Base-by-base conservation (phyloP, 352 stramenopile species). In the Pythium grandisporangium region DNA sequence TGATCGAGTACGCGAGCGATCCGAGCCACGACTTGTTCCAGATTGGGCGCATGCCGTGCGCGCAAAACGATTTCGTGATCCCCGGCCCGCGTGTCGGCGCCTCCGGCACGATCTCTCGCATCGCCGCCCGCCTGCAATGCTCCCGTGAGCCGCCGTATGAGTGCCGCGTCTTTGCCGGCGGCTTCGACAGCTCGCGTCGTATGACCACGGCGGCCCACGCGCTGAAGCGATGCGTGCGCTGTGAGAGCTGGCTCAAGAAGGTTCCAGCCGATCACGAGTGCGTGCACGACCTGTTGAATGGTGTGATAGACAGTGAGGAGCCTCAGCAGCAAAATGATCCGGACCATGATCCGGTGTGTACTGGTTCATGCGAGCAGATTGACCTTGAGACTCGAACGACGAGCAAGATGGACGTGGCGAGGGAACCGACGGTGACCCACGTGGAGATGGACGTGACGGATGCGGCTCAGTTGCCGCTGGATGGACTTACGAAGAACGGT, bases 401-500 rank as follows among this genome's bases (percentile, higher is more conserved):
- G 2, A 24, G 23, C 17, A 37, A 58, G 23, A 43, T 46, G 37
- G 43, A 52, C 19, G 53, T 55, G 32, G 44, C 8, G n/a, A 22
- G 48, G 24, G 54, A 61, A 13, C 40, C 11, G 60, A 63, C 39
- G 25, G 58, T 13, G 53, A 79, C 10, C n/a, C 65, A 88, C 42
- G 49, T 70, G 11, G 60, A 78, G 26, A 22, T 75, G 25, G 58
- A 55, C 16, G 12, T 82, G 17, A 40, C 41, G 1, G 63, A 77
- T 40, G 25, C 67, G 5, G 55, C 42, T 13, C 48, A 64, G 2
- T 32, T 86, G 10, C 69, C 67, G 1, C 42, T 90, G 16, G 77
- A 90, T 36, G 77, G 73, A 21, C 37, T 90, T 29, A 90, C 77
- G n/a, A 86, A 85, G 42, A 90, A 90, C 42, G 77, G 77, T 5